A percentile compares a stretch with the other conserved stretches of the same genome.
Conservation (phyloP, 148 eudicot species). For the Rhododendron kiyosumense region DNA sequence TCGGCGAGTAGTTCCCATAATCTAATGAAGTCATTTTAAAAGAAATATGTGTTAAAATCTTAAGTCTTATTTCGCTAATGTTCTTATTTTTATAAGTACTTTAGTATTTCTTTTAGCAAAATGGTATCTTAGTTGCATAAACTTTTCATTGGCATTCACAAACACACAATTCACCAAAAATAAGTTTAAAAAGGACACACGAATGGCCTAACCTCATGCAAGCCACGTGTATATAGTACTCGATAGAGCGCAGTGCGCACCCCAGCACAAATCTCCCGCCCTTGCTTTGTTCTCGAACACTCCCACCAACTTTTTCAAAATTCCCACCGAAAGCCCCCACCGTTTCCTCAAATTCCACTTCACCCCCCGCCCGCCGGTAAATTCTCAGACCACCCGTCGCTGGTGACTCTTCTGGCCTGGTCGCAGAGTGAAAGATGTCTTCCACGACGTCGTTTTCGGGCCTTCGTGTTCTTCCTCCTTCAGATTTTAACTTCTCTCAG, state of each 20-base stretch:
- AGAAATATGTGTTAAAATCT: too few relatives aligned
- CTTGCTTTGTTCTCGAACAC: neutral
- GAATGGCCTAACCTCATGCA: neutral
- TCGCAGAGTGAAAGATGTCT: constrained; percentile 11
- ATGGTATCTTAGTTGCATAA: too few relatives aligned
- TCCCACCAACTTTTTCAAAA: neutral
- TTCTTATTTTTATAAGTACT: too few relatives aligned
- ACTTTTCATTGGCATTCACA: too few relatives aligned
- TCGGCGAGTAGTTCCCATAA: too few relatives aligned
- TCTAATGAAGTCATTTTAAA: too few relatives aligned
- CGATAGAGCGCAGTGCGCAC: neutral
- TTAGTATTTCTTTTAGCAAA: too few relatives aligned
- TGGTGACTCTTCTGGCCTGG: neutral
- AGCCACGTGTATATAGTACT: neutral
- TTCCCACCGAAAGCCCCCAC: neutral
- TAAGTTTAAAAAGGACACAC: too few relatives aligned
- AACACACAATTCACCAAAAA: too few relatives aligned
- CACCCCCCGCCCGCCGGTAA: neutral
- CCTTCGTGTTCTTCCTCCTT: constrained; percentile 2
- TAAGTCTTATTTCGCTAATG: too few relatives aligned
- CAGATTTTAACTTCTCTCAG: constrained; percentile 14
- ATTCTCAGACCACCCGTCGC: neutral
- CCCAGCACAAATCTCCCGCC: neutral
- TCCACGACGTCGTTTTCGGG: constrained; percentile 30
- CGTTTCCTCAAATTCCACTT: neutral